These are phyloP conservation scores for Diophrys appendiculata DNA, from an alignment of 73 alveolate species.

Conservation along the genomic window DNA sequence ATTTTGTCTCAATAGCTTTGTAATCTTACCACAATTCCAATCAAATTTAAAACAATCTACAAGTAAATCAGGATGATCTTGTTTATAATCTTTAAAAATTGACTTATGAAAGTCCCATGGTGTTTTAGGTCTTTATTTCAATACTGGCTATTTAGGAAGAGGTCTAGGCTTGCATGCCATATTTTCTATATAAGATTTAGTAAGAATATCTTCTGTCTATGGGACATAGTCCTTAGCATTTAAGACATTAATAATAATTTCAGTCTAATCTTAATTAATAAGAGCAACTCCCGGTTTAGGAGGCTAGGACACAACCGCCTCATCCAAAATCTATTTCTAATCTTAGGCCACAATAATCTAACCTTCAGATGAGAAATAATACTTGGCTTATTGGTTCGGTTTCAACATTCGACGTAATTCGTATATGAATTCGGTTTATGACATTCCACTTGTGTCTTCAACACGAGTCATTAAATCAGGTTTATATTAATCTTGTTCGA, in stretches of 20 bases:
- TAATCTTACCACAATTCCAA: slow-evolving; percentile 52
- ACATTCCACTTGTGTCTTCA: slow-evolving; percentile 22
- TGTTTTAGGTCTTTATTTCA: slow-evolving; percentile 32
- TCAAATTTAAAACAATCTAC: slow-evolving; percentile 59
- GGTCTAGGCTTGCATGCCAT: slow-evolving; percentile 57
- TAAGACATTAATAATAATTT: background rate
- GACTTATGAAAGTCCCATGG: slow-evolving; percentile 73
- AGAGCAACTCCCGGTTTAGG: background rate
- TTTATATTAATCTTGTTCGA: slow-evolving; percentile 30
- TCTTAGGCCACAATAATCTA: slow-evolving; percentile 13
- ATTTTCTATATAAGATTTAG: background rate
- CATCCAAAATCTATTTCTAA: background rate
- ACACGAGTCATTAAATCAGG: slow-evolving; percentile 43
- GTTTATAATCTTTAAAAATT: slow-evolving; percentile 42
- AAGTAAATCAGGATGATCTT: slow-evolving; percentile 37
- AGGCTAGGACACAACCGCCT: slow-evolving; percentile 2
- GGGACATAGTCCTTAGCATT: background rate
- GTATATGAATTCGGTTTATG: background rate
- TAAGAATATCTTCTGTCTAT: background rate
- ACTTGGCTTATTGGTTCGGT: slow-evolving; percentile 27
- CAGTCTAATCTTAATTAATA: background rate
- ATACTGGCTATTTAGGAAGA: slow-evolving; percentile 15
- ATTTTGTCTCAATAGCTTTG: slow-evolving; percentile 27
- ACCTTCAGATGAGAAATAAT: slow-evolving; percentile 33
- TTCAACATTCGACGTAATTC: slow-evolving; percentile 34